Percentiles rank a stretch among this genome's conserved stretches.
Conservation (phyloP, 2,329 filamentous ascomycete species). For the Pyricularia grisea region DNA sequence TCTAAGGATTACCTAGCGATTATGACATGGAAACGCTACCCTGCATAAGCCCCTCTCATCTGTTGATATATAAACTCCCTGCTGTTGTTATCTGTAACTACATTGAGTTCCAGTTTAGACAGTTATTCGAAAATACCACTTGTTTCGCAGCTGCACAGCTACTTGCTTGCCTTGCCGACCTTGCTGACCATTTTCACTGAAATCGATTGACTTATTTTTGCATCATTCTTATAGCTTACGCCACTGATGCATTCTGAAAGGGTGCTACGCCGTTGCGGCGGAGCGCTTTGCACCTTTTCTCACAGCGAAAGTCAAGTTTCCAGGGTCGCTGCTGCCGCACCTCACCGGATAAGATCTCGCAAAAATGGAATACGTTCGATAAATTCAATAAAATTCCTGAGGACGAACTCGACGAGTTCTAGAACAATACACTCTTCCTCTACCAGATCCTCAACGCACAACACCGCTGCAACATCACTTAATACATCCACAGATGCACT, state of each 20-base stretch:
- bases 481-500: background rate
- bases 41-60: background rate
- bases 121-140: background rate
- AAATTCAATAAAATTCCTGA: background rate
- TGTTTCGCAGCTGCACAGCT: no score
- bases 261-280: background rate
- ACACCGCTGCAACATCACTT: background rate
- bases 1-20: background rate
- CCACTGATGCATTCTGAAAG: background rate
- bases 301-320: background rate
- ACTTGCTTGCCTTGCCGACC: background rate
- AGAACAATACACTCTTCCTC: constrained; percentile 19
- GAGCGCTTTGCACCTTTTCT: background rate
- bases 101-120: background rate
- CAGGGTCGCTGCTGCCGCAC: background rate
- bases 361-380: background rate
- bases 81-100: background rate
- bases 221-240: background rate
- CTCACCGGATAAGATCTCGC: background rate
- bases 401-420: constrained; percentile 9
- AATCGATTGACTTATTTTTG: background rate
- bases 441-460: constrained; percentile 12
- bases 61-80: background rate
- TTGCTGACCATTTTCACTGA: background rate
- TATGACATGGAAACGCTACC: background rate